Conservation (phyloP, 345 rosid species). For the Syzygium jambos region DNA sequence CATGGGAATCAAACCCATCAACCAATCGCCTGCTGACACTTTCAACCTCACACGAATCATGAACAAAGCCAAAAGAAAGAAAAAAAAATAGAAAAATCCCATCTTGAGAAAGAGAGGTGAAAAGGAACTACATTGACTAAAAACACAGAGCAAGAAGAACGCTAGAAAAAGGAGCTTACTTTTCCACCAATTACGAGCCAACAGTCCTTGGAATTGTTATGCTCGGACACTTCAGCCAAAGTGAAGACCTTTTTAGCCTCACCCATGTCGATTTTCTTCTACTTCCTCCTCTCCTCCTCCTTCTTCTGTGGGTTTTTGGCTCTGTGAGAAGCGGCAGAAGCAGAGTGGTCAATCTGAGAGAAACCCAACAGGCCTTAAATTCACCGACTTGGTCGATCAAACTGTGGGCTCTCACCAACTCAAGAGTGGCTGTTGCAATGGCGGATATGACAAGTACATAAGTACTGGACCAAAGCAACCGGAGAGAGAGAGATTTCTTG, state of each 20-base stretch:
- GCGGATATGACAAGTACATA: not conserved
- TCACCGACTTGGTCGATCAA: not conserved
- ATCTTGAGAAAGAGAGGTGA: not conserved
- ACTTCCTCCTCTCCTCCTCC: not conserved
- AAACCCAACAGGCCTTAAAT: not conserved
- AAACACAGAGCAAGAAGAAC: not conserved
- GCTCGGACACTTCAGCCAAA: constrained; percentile 58
- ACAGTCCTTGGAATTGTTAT: constrained; percentile 44
- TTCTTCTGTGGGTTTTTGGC: not conserved
- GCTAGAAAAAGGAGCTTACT: constrained; percentile 12
- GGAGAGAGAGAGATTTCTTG: not conserved
- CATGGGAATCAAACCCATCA: not conserved
- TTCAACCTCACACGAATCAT: not conserved
- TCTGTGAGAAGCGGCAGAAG: not conserved
- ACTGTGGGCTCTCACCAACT: not conserved
- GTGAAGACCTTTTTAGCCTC: constrained; percentile 46
- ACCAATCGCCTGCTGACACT: not conserved
- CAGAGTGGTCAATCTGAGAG: not conserved
- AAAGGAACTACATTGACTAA: not conserved
- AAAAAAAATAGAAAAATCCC: not conserved
- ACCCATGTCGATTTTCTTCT: constrained; percentile 18
- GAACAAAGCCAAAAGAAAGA: too few species aligned
- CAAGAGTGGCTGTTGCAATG: not conserved
- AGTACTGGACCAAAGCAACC: not conserved
- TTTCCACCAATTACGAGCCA: constrained; percentile 66